Percentiles rank a stretch among this genome's conserved stretches.
These are phyloP conservation scores for Periglandula ipomoeae DNA, from an alignment of 2,329 filamentous ascomycete species.

Conservation along the genomic window DNA sequence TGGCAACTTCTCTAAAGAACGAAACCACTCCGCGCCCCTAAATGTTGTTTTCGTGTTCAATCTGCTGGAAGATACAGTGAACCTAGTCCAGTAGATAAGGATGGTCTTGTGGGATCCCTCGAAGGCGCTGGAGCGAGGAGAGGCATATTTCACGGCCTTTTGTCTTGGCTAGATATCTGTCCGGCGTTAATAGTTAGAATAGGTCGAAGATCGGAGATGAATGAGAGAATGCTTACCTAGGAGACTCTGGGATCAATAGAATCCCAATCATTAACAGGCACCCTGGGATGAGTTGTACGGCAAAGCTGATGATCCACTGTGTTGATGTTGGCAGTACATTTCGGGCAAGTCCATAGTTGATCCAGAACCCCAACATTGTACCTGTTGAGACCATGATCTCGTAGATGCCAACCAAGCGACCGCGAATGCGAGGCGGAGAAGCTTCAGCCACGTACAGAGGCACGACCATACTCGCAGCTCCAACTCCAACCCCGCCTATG, in stretches of 20 bases:
- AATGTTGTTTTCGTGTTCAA: slow-evolving; percentile 30
- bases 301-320: slow-evolving; percentile 46
- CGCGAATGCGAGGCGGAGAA: slow-evolving; percentile 40
- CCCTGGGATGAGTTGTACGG: slow-evolving; percentile 47
- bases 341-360: background rate
- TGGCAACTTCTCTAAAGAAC: background rate
- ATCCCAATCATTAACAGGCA: slow-evolving; percentile 14
- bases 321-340: slow-evolving; percentile 1
- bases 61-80: slow-evolving; percentile 47
- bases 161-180: background rate
- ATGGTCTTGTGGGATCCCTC: slow-evolving; percentile 21
- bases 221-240: background rate
- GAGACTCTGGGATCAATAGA: background rate
- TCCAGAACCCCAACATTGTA: background rate
- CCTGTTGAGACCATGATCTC: background rate
- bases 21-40: background rate
- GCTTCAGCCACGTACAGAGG: slow-evolving; percentile 26
- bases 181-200: background rate
- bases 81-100: slow-evolving; percentile 37
- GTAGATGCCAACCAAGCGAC: slow-evolving; percentile 41
- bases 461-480: background rate
- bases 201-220: no score
- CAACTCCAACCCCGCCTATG: background rate
- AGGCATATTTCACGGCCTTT: background rate
- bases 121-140: background rate